phyloP scores from a whole-genome alignment of 2,329 filamentous ascomycete species.

The Fusarium coicis region DNA sequence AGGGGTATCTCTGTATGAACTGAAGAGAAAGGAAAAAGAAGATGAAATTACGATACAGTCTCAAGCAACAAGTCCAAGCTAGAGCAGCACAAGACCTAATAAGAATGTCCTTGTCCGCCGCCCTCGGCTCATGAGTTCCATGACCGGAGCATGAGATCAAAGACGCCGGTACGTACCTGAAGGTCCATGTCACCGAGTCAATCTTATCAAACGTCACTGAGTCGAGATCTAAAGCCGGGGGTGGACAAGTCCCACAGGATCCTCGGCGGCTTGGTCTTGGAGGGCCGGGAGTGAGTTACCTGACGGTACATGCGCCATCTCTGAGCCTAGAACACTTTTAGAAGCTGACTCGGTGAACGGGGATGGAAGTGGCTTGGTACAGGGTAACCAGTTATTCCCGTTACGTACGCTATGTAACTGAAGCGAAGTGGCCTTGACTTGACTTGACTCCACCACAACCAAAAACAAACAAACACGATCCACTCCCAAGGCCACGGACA shows the following conservation, averaged over 20 bases:
- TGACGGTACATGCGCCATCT: constrained; percentile 17
- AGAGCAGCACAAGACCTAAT: constrained; percentile 31
- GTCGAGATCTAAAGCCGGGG: constrained; percentile 23
- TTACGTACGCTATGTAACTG: neutral
- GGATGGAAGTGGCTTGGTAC: neutral
- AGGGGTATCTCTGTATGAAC: constrained; percentile 2
- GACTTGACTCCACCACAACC: constrained; percentile 33
- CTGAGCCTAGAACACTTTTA: constrained; percentile 14
- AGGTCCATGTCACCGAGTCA: constrained; percentile 33
- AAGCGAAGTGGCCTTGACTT: neutral
- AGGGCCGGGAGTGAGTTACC: constrained; percentile 27
- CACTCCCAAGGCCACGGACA: constrained; percentile 15
- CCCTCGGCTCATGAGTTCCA: constrained; percentile 38
- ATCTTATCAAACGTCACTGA: constrained; percentile 35
- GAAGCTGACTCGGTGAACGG: constrained; percentile 8
- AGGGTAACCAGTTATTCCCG: constrained; percentile 22
- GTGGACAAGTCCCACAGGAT: constrained; percentile 16
- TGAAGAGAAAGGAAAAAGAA: neutral
- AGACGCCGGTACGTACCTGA: constrained; percentile 12
- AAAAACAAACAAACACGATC: constrained; percentile 29
- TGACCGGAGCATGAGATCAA: constrained; percentile 22
- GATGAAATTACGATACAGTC: neutral
- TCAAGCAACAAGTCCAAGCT: neutral
- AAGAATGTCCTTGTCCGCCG: constrained; percentile 23
- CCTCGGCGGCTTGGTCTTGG: constrained; percentile 7